A percentile compares a stretch with the other conserved stretches of the same genome.
phyloP scores from a whole-genome alignment of 139 green algal species.

The Chlamydomonas applanata region DNA sequence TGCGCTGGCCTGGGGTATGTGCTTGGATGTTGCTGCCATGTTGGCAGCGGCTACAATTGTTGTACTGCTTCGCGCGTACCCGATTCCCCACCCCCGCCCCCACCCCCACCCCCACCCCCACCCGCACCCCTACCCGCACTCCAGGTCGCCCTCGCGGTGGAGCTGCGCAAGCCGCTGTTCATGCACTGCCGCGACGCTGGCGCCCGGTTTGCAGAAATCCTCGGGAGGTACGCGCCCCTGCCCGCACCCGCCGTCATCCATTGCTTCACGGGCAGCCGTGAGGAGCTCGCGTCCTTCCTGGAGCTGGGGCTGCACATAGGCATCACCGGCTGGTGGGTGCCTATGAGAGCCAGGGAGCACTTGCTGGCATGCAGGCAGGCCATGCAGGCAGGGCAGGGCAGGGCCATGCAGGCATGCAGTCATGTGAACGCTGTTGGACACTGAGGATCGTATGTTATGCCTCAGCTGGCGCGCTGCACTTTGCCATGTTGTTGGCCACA shows the following conservation, averaged over 20 bases:
- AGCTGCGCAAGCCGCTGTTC: conserved; percentile 73
- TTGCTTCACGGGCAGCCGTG: conserved; percentile 69
- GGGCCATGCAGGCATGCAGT: too few relatives aligned
- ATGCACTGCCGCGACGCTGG: conserved; percentile 75
- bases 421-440: too few relatives aligned
- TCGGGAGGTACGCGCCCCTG: conserved; percentile 22
- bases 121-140: background rate
- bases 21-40: too few relatives aligned
- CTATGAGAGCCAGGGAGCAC: too few relatives aligned
- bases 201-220: conserved; percentile 45
- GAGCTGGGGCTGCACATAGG: conserved; percentile 63
- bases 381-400: too few relatives aligned
- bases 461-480: background rate
- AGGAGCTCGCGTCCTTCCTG: conserved; percentile 59
- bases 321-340: conserved; percentile 68
- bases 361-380: background rate
- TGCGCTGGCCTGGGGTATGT: too few relatives aligned
- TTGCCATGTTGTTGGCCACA: too few relatives aligned
- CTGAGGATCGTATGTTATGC: background rate
- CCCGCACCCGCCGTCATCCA: conserved; percentile 60
- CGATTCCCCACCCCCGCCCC: too few relatives aligned
- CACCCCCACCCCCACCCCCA: too few relatives aligned
- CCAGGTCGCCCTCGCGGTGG: conserved; percentile 55
- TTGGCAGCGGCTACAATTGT: too few relatives aligned
- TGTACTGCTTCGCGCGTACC: background rate